Conservation (phyloP, 2,329 filamentous ascomycete genomes). For the Trichoderma sp. region DNA sequence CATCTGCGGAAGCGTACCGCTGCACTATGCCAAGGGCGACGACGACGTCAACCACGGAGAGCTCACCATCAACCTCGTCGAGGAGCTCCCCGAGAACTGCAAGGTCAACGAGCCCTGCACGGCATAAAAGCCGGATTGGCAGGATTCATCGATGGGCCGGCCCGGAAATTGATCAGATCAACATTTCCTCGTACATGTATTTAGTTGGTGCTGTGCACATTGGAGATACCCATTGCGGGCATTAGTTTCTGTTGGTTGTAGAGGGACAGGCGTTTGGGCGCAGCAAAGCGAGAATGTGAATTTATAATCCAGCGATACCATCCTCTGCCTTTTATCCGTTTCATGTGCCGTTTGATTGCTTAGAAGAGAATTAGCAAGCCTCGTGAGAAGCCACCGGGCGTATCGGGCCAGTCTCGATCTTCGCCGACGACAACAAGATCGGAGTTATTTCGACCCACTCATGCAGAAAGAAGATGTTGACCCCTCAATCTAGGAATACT, state of each 20-base stretch:
- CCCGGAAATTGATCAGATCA: neutral
- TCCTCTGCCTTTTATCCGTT: neutral
- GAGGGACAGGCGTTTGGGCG: slow-evolving; percentile 12
- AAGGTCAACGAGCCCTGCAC: neutral
- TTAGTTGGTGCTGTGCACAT: neutral
- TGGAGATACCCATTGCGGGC: neutral
- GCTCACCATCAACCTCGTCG: slow-evolving; percentile 12
- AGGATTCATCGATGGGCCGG: neutral
- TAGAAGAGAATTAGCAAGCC: neutral
- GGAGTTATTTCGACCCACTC: neutral
- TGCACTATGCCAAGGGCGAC: slow-evolving; percentile 12
- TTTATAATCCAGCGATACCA: neutral
- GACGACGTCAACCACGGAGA: slow-evolving; percentile 12
- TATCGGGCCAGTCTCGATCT: neutral
- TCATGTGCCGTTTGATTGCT: neutral
- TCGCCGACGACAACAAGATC: neutral
- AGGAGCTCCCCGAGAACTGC: slow-evolving; percentile 5
- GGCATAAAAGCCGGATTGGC: neutral
- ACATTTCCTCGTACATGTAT: neutral
- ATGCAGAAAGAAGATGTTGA: neutral
- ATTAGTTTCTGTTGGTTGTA: neutral
- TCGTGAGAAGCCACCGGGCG: neutral
- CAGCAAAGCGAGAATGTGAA: neutral
- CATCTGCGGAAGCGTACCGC: slow-evolving; percentile 9
- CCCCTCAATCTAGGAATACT: neutral